A percentile compares a stretch with the other conserved stretches of the same genome.
phyloP scores from a whole-genome alignment of 2,329 filamentous ascomycete species.

The Penicillium sp. region DNA sequence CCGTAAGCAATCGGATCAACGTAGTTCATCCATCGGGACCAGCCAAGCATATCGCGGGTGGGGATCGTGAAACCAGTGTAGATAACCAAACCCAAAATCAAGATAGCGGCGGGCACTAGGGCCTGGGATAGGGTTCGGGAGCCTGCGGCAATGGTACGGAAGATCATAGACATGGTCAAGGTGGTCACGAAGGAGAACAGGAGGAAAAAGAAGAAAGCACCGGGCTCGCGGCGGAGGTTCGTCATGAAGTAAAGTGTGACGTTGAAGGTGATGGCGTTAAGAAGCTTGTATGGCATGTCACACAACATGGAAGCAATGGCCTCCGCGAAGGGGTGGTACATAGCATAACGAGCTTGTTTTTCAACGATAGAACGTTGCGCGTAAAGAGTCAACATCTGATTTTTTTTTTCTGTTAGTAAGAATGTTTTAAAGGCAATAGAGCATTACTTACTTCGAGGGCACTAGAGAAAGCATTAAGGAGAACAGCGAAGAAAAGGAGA shows the following conservation, averaged over 20 bases:
- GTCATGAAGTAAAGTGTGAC: conserved; percentile 83
- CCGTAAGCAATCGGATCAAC: conserved; percentile 75
- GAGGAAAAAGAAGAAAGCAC: conserved; percentile 82
- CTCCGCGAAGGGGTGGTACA: conserved; percentile 27
- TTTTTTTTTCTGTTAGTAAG: not conserved
- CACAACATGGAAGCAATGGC: conserved; percentile 18
- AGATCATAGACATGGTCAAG: conserved; percentile 80
- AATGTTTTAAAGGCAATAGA: not conserved
- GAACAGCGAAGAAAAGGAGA: conserved; percentile 81
- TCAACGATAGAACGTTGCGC: conserved; percentile 23
- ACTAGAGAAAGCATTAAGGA: conserved; percentile 81
- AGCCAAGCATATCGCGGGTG: conserved; percentile 65
- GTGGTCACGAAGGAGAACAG: conserved; percentile 72
- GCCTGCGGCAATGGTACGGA: conserved; percentile 72
- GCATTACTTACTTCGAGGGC: conserved; percentile 63
- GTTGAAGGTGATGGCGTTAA: conserved; percentile 76
- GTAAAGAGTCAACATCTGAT: conserved; percentile 24
- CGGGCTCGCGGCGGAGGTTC: conserved; percentile 70
- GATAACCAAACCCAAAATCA: conserved; percentile 45
- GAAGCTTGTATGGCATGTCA: conserved; percentile 71
- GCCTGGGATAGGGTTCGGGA: conserved; percentile 65
- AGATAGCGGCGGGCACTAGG: conserved; percentile 54
- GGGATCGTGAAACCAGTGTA: conserved; percentile 50
- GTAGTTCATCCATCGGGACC: conserved; percentile 81
- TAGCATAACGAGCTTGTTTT: conserved; percentile 28